A percentile compares a stretch with the other conserved stretches of the same genome.
These are phyloP conservation scores for Aspergillus aculeatus DNA, from an alignment of 2,329 filamentous ascomycete species.

Conservation along the genomic window DNA sequence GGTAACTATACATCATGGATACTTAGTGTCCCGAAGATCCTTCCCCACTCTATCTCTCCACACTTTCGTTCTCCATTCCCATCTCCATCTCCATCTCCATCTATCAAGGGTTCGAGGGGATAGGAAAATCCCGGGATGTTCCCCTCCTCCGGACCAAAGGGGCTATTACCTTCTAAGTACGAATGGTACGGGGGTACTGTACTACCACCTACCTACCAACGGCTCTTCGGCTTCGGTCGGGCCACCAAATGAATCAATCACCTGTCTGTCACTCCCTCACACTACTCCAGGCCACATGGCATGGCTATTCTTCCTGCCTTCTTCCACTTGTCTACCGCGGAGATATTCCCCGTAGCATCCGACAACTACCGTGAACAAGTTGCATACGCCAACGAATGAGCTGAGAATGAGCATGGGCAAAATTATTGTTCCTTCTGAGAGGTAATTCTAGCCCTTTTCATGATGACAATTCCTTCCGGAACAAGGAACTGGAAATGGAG, in stretches of 20 bases:
- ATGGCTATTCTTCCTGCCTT: too few species aligned
- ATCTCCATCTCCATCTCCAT: background rate
- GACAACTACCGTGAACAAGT: too few species aligned
- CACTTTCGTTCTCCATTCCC: background rate
- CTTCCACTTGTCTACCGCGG: background rate
- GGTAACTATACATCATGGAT: too few species aligned
- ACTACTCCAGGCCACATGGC: too few species aligned
- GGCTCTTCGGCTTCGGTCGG: too few species aligned
- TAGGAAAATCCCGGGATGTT: conserved; percentile 16
- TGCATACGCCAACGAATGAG: too few species aligned
- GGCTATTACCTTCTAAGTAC: too few species aligned
- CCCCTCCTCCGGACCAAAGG: conserved; percentile 10
- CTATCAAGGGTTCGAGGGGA: background rate
- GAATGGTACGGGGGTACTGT: too few species aligned
- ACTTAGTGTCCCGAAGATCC: background rate
- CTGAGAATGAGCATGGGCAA: too few species aligned
- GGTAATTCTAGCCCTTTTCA: conserved; percentile 10
- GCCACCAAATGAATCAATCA: background rate
- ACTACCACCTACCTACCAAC: too few species aligned
- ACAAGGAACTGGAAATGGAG: conserved; percentile 7
- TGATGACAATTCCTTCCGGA: conserved; percentile 21
- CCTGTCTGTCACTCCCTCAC: background rate
- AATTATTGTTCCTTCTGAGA: conserved; percentile 6
- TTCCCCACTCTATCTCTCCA: background rate
- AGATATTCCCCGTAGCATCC: background rate